Evolutionary conservation across 257 asterid genomes (phyloP).

Genomic region (Solanum tarapatanum): DNA sequence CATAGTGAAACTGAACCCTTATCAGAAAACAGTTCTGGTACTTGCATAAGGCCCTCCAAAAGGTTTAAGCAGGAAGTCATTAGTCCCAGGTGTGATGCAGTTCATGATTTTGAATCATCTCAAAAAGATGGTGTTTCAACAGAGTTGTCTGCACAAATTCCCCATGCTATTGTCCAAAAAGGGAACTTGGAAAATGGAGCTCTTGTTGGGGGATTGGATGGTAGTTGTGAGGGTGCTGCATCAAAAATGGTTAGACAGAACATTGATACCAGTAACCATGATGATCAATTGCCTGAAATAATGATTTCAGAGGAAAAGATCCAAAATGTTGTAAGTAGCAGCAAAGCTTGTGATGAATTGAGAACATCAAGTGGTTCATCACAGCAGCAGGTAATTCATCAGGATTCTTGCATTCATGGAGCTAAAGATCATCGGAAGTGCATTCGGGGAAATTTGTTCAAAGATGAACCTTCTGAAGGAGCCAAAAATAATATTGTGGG

Average conservation of each 20-base stretch:
- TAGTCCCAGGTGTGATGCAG: not conserved
- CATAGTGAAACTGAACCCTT: constrained; percentile 5
- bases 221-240: constrained; percentile 6
- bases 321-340: constrained; percentile 18
- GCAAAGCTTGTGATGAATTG: constrained; percentile 9
- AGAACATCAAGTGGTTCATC: not conserved
- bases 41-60: constrained; percentile 14
- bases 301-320: constrained; percentile 9
- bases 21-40: constrained; percentile 8
- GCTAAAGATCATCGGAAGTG: not conserved
- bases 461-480: not conserved
- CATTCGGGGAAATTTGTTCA: not conserved
- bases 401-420: not conserved
- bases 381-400: not conserved
- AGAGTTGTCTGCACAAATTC: not conserved
- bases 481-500: constrained; percentile 8
- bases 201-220: not conserved
- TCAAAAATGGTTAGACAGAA: not conserved
- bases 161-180: not conserved
- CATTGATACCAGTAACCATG: constrained; percentile 7
- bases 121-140: constrained; percentile 10
- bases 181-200: constrained; percentile 4
- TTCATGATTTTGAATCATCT: constrained; percentile 4
- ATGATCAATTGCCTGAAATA: constrained; percentile 14
- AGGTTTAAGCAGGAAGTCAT: constrained; percentile 27